Evolutionary conservation across 2,329 filamentous ascomycete genomes (phyloP).

Genomic region (Penicillium sp.): DNA sequence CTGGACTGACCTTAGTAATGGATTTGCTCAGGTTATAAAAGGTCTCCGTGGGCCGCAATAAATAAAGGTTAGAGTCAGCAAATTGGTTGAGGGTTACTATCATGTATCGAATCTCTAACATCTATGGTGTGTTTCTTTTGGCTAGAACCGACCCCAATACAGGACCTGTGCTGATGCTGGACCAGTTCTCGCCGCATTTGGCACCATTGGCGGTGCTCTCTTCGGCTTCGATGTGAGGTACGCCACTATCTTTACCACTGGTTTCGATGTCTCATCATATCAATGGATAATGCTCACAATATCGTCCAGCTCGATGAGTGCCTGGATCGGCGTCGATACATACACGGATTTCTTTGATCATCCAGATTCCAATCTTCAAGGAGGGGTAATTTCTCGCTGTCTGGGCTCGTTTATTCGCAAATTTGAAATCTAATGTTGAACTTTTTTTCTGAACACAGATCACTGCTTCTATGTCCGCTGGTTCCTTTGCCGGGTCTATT

Average conservation of each 20-base stretch:
- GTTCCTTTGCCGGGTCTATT: constrained; percentile 29
- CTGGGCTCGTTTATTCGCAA: too few species aligned
- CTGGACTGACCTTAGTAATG: constrained; percentile 6
- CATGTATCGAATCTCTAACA: constrained; percentile 51
- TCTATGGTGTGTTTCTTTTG: constrained; percentile 43
- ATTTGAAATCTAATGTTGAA: not conserved
- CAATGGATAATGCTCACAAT: not conserved
- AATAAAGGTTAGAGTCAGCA: not conserved
- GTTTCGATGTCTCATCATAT: constrained; percentile 26
- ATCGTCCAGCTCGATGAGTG: constrained; percentile 41
- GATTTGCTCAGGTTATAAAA: constrained; percentile 21
- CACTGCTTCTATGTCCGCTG: constrained; percentile 59
- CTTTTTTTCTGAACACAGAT: constrained; percentile 59
- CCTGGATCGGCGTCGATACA: constrained; percentile 55
- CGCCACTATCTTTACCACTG: constrained; percentile 43
- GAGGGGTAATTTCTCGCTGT: constrained; percentile 33
- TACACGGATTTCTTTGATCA: constrained; percentile 61
- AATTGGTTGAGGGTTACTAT: constrained; percentile 10
- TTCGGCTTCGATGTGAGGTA: constrained; percentile 64
- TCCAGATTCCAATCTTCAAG: constrained; percentile 43
- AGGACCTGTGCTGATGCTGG: not conserved
- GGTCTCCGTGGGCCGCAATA: constrained; percentile 5
- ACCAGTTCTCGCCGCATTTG: constrained; percentile 57
- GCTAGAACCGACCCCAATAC: not conserved
- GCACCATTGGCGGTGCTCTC: constrained; percentile 59